These are phyloP conservation scores for Talaromyces sp. DNA, from an alignment of 2,329 filamentous ascomycete species.

Conservation along the genomic window DNA sequence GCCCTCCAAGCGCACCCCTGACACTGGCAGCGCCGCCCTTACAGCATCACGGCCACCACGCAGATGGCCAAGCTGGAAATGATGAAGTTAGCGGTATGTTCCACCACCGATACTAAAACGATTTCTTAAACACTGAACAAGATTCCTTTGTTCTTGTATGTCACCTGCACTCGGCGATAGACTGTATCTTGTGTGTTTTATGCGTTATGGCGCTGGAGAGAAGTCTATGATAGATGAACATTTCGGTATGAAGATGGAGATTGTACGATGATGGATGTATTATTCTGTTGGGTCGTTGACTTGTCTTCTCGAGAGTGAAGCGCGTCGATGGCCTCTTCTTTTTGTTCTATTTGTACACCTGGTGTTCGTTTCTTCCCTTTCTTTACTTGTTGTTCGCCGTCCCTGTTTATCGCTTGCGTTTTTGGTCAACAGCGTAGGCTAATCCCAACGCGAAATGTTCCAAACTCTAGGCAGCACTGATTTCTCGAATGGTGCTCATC, in stretches of 20 bases:
- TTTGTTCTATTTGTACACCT: slow-evolving; percentile 20
- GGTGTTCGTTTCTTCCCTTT: neutral
- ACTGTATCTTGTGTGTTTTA: slow-evolving; percentile 14
- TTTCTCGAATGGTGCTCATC: slow-evolving; percentile 52
- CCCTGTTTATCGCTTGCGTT: slow-evolving; percentile 18
- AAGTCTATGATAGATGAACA: neutral
- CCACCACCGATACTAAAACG: slow-evolving; percentile 66
- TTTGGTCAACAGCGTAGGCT: slow-evolving; percentile 40
- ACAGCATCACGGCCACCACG: slow-evolving; percentile 73
- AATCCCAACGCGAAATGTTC: slow-evolving; percentile 30
- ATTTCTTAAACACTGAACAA: slow-evolving; percentile 34
- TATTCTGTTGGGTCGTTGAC: neutral
- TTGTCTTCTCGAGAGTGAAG: slow-evolving; percentile 22
- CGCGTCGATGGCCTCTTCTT: slow-evolving; percentile 19
- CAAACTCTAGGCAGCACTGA: slow-evolving; percentile 38
- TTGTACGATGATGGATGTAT: slow-evolving; percentile 15
- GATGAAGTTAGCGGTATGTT: slow-evolving; percentile 97
- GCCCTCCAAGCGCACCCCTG: slow-evolving; percentile 51
- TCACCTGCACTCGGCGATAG: slow-evolving; percentile 14
- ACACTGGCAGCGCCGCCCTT: slow-evolving; percentile 63
- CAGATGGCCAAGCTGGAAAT: slow-evolving; percentile 57
- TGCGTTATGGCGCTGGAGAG: neutral
- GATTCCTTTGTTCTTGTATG: slow-evolving; percentile 10
- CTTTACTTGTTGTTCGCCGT: slow-evolving; percentile 20
- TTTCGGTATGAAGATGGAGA: neutral